Conservation (phyloP, 768 basidiomycete genomes). For the Xerocomellus chrysenteron region DNA sequence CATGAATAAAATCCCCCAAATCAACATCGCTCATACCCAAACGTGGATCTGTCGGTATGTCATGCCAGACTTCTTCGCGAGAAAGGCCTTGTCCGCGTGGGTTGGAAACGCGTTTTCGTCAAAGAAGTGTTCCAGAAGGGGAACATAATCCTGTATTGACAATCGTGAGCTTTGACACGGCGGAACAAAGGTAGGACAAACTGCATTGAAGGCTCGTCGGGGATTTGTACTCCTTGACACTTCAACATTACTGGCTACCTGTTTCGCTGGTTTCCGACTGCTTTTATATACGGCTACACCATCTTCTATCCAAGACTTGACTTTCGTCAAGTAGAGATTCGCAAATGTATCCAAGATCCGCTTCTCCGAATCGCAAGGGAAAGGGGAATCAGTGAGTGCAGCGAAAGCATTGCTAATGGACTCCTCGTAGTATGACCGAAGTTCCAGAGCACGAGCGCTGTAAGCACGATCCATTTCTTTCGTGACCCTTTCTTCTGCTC, state of each 20-base stretch:
- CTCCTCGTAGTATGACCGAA: background rate
- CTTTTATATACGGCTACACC: background rate
- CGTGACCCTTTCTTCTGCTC: background rate
- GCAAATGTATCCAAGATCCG: background rate
- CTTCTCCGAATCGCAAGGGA: background rate
- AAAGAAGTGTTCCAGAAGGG: conserved; percentile 2
- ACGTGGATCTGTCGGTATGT: conserved; percentile 5
- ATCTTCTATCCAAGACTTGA: background rate
- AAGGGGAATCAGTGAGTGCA: background rate
- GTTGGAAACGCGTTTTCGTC: background rate
- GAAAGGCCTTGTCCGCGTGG: background rate
- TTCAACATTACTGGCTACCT: background rate
- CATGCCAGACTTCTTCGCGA: conserved; percentile 3
- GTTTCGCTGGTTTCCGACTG: background rate
- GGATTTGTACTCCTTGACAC: background rate
- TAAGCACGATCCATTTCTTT: conserved; percentile 1
- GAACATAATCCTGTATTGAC: background rate
- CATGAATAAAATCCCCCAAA: background rate
- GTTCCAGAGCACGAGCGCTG: conserved; percentile 2
- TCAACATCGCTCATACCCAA: background rate
- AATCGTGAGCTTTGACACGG: background rate
- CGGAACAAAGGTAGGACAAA: background rate
- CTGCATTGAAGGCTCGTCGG: background rate
- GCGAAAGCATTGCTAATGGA: background rate
- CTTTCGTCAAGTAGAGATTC: background rate